A percentile compares a stretch with the other conserved stretches of the same genome.
These are phyloP conservation scores for Hypoxylon sp. DNA, from an alignment of 2,329 filamentous ascomycete species.

Conservation along the genomic window DNA sequence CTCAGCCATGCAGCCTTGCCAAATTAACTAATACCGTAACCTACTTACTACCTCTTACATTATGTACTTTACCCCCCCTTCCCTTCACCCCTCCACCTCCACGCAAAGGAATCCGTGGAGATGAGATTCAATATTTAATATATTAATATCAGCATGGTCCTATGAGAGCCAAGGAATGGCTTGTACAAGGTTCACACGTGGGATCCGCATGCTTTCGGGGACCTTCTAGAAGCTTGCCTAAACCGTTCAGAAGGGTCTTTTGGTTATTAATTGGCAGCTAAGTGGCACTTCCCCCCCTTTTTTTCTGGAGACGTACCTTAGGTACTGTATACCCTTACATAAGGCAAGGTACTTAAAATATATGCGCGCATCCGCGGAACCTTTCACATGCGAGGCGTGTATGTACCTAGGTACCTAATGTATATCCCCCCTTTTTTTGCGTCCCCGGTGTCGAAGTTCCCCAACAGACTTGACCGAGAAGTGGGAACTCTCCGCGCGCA, in stretches of 20 bases:
- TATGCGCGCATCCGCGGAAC: not conserved
- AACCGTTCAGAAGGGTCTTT: slow-evolving; percentile 6
- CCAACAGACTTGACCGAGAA: slow-evolving; percentile 22
- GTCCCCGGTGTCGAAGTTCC: not conserved
- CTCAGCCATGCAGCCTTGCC: not conserved
- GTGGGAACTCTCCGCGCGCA: slow-evolving; percentile 4
- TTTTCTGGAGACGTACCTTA: not conserved
- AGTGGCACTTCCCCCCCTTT: not conserved
- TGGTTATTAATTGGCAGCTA: not conserved
- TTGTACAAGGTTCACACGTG: slow-evolving; percentile 5
- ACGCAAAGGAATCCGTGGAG: not conserved
- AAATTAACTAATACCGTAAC: not conserved
- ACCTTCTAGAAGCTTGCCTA: slow-evolving; percentile 33
- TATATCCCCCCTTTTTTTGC: not conserved
- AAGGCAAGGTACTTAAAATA: too few species aligned
- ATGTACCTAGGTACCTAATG: not conserved
- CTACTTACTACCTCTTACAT: not conserved
- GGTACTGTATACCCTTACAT: not conserved
- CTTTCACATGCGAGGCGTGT: not conserved
- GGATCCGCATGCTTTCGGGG: not conserved
- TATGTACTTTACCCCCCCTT: not conserved
- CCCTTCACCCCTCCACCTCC: not conserved
- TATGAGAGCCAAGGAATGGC: slow-evolving; percentile 7
- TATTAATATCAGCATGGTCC: slow-evolving; percentile 1
- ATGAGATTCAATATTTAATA: not conserved